Percentiles rank a stretch among this genome's conserved stretches.
Conservation (phyloP, 306 rosid species). For the Oemleria cerasiformis region DNA sequence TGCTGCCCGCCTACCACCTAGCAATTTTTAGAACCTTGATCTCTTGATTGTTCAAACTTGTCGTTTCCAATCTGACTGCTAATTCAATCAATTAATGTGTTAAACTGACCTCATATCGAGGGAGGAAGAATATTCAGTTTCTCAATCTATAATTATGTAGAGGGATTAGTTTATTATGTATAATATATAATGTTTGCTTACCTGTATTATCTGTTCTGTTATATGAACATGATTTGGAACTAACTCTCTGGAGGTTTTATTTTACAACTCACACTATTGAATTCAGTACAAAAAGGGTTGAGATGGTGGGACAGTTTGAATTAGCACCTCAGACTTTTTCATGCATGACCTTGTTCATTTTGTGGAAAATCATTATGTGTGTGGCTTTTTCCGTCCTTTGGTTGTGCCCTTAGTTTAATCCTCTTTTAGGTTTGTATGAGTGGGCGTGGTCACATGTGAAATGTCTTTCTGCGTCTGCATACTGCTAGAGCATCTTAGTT, state of each 20-base stretch:
- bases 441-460: neutral
- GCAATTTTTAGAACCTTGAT: too few relatives aligned
- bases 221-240: neutral
- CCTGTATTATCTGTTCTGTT: neutral
- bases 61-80: neutral
- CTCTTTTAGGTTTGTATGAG: neutral
- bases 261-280: neutral
- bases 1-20: too few relatives aligned
- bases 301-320: neutral
- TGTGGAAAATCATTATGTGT: neutral
- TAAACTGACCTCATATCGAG: neutral
- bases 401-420: neutral
- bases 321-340: neutral
- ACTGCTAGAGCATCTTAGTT: neutral
- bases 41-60: neutral
- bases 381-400: too few relatives aligned
- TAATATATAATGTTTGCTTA: neutral
- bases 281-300: neutral
- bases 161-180: neutral
- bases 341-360: neutral
- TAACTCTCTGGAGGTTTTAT: neutral
- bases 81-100: neutral
- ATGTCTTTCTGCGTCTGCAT: neutral
- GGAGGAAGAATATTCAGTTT: neutral
- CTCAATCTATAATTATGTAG: neutral